Evolutionary conservation across 371 early-diverging fungal genomes (phyloP), one percentile per base, ranked within the genome.

Genomic region (Rozella allomycis): DNA sequence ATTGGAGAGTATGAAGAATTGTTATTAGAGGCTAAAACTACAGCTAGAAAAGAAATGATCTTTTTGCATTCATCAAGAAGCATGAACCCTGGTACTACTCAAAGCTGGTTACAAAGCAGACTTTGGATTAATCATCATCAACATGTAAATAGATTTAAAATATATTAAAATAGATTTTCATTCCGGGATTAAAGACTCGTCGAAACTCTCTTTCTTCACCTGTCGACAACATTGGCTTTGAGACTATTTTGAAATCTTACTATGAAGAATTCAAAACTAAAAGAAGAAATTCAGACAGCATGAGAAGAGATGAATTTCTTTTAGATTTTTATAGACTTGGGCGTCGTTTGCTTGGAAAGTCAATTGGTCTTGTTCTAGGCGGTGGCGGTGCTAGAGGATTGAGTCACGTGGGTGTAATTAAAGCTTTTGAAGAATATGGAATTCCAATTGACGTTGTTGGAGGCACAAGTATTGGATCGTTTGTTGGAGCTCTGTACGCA

Each of bases 321-420:
- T 31, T 61, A 18, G 74, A 74, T 41, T 67, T 67, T 47, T 50
- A 67, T 1, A 65, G 98, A 30, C 56, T 98, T 18, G 87, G 87
- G 3, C 74, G 99, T 25, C 71, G 88, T 10, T 52, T 98, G 30
- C 72, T 82, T 23, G 88, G 84, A 16, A 75, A 74, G 41, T 84
- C 90, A 0, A 82, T 98, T 11, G 99, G 97, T 1, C 51, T 98
- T 1, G 97, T 93, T n/a, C 60, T 98, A 20, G 93, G 99, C 20
- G 99, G 99, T 13, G 99, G 98, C 19, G 99, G 99, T 1, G 98
- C 99, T 1, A 70, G 98, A 25, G 99, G 99, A 10, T 70, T 93
- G 26, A 73, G 85, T 0, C 96, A 97, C 40, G 67, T 97, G 26
- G 97, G 97, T 25, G 70, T 97, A 13, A 79, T 98, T 39, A 72